Evolutionary conservation across 1,284 basidiomycete species (phyloP), one percentile per base, ranked within the genome.

Genomic region (Tilletia horrida): DNA sequence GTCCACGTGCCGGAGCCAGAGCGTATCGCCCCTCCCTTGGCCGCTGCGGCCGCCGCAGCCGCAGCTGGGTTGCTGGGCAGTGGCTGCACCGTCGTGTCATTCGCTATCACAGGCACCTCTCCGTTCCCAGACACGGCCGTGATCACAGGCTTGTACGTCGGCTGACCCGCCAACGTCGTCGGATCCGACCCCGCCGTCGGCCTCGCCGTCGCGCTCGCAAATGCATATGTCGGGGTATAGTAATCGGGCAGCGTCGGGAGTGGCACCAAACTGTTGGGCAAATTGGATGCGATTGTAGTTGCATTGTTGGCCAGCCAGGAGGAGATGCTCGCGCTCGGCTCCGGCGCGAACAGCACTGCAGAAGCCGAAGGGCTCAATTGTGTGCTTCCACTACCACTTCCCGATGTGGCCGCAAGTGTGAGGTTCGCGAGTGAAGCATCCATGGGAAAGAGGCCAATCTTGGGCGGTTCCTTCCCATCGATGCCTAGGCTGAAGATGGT

Each of bases 201-300:
- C 21, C 72, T 73, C 7, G 42, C 29, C 6, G 73, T 73, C 8
- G 72, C 73, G n/a, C 70, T 86, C 73, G 90, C 90, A 82, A 92
- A 90, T 11, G 85, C 81, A 79, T 92, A 93, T 0, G 86, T 69
- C 0, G 89, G 88, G 0, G 88, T 88, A 21, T 52, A 52, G 50
- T 52, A 52, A 21, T 52, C 50, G 2, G 87, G 85, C 71, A 86
- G 87, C 0, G 87, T 85, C 0, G 89, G 90, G 4, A 89, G 88
- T 0, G 88, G 76, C 55, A 93, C 83, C 4, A 90, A 83, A 70
- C 85, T 88, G 82, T 93, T 93, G 0, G 92, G 92, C 0, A 93
- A 83, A 3, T 85, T 88, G 0, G 91, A 91, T 18, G 84, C 79
- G 62, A 91, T 82, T 0, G 88, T 89, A 1, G 87, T 87, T 3